Conservation (phyloP, 257 asterid species). For the Solanum clarkiae region DNA sequence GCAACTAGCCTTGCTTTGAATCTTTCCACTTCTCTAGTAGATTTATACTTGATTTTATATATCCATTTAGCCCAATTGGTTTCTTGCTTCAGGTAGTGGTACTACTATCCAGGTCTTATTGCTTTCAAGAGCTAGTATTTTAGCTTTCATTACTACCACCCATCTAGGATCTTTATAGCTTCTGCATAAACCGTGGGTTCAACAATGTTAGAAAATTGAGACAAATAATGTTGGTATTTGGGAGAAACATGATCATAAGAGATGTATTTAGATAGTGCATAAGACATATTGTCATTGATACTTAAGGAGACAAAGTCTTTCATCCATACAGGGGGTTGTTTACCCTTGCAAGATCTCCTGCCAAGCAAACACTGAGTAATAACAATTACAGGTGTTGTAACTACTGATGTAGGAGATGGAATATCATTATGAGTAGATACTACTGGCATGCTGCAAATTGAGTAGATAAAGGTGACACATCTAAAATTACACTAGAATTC, state of each 20-base stretch:
- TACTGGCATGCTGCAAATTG: no score
- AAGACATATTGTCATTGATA: not conserved
- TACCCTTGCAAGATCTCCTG: no score
- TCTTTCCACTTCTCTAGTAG: not conserved
- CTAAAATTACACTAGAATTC: no score
- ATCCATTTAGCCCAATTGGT: not conserved
- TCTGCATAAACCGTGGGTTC: not conserved
- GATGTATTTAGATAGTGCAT: not conserved
- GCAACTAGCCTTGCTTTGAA: not conserved
- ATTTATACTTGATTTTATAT: no score
- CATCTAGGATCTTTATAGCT: not conserved
- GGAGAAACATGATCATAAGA: not conserved
- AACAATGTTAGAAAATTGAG: no score
- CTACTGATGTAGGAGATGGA: no score
- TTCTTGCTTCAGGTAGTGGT: not conserved
- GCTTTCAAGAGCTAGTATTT: not conserved
- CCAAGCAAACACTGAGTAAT: no score
- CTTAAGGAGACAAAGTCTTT: not conserved
- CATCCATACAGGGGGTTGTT: not conserved
- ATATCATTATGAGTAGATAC: no score
- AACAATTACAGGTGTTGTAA: no score
- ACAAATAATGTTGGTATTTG: no score
- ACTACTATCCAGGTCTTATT: not conserved
- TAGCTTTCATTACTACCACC: not conserved
- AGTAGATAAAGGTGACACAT: no score